Evolutionary conservation across 352 stramenopile species (phyloP).

Genomic region (Phytophthora litchii): DNA sequence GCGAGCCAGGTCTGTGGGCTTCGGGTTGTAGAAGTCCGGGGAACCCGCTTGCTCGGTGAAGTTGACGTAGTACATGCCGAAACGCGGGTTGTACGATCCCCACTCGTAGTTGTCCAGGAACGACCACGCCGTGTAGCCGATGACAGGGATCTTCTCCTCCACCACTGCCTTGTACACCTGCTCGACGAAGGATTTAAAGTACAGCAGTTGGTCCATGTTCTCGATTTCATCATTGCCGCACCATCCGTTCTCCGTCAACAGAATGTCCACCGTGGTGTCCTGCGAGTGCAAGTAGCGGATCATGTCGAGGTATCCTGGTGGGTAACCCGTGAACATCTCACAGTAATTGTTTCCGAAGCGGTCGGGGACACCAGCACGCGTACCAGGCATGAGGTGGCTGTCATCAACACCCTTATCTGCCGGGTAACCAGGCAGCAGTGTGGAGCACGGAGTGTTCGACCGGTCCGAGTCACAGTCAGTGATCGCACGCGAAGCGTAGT

Average conservation of each 20-base stretch:
- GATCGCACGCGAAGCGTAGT: constrained; percentile 85
- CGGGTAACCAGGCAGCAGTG: constrained; percentile 39
- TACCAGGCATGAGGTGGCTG: constrained; percentile 58
- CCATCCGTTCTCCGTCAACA: constrained; percentile 55
- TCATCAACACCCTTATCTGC: constrained; percentile 52
- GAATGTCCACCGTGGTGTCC: constrained; percentile 40
- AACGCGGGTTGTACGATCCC: constrained; percentile 52
- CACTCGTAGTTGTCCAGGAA: constrained; percentile 57
- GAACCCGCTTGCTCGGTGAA: constrained; percentile 44
- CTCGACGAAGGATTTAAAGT: constrained; percentile 46
- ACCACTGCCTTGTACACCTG: constrained; percentile 50
- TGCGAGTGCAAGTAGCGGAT: constrained; percentile 48
- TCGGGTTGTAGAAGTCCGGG: constrained; percentile 33
- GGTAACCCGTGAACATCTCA: constrained; percentile 49
- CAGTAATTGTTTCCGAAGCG: constrained; percentile 43
- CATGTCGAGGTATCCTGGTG: constrained; percentile 44
- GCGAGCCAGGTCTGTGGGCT: constrained; percentile 37
- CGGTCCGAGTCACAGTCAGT: constrained; percentile 58
- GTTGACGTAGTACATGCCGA: constrained; percentile 73
- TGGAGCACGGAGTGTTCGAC: constrained; percentile 37
- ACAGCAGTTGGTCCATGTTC: constrained; percentile 54
- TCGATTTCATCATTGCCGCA: constrained; percentile 49
- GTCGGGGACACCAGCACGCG: constrained; percentile 46
- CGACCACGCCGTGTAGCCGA: constrained; percentile 41
- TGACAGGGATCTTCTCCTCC: constrained; percentile 38